Percentiles rank a stretch among this genome's conserved stretches.
Evolutionary conservation across 345 rosid genomes (phyloP).

Genomic region (Eutrema heterophyllum): DNA sequence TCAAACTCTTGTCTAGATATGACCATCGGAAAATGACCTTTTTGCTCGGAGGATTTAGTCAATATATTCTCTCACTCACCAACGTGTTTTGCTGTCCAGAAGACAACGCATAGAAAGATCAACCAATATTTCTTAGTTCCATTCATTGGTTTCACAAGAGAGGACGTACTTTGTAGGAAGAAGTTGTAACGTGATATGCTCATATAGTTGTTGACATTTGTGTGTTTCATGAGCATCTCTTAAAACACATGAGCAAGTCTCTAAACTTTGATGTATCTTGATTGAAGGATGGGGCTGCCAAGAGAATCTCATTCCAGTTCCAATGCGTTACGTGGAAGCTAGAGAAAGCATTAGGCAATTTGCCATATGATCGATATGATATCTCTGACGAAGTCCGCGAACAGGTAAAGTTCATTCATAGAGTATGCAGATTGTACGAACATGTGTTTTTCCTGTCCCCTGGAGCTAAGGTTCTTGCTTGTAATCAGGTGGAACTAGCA

Average conservation of each 20-base stretch:
- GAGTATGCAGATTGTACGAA: background rate
- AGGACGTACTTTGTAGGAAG: background rate
- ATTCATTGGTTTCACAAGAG: constrained; percentile 1
- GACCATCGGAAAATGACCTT: background rate
- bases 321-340: constrained; percentile 81
- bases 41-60: background rate
- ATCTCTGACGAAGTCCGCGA: constrained; percentile 86
- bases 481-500: constrained; percentile 62
- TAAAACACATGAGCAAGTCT: background rate
- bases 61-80: background rate
- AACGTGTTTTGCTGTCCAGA: background rate
- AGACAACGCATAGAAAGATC: no score
- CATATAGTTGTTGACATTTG: constrained; percentile 9
- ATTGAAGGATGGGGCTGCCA: constrained; percentile 67
- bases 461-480: constrained; percentile 1
- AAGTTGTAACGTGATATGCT: background rate
- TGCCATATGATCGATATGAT: constrained; percentile 64
- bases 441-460: background rate
- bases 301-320: constrained; percentile 68
- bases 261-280: constrained; percentile 38
- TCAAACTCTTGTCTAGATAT: background rate
- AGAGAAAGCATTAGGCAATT: constrained; percentile 63
- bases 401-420: constrained; percentile 44
- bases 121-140: background rate
- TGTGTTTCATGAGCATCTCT: constrained; percentile 16